Base-by-base conservation (phyloP, 176 grass and related monocot species). In the Miscanthus lutarioriparius region DNA sequence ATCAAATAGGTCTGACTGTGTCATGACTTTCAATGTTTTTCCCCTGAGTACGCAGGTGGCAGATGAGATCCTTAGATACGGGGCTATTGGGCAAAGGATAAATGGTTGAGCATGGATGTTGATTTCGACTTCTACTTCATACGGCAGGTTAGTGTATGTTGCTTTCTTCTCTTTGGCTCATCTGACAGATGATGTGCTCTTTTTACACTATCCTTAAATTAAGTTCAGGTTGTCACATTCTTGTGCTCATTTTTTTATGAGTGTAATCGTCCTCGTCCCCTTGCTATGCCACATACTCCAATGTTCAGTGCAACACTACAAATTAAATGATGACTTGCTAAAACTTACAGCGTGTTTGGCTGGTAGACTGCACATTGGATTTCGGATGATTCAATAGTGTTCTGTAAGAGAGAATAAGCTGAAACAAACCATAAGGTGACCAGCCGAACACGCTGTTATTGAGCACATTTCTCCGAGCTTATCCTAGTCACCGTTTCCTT, bases 61-160 rank as follows among this genome's bases (percentile, higher is more conserved):
- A 13, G 8, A n/a, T 84, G 19, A 82, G 39, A 47, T 68, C 16
- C 11, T 63, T 75, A 67, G 22, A 75, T n/a, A 68, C 64, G 67
- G 78, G 54, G 44, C 72, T 77, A 53, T 32, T 56, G 51, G 10
- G 27, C 64, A 54, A 64, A 78, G 41, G 14, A 48, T 41, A 74
- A 66, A 73, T 35, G 19, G 48, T 35, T 5, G 43, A 47, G 61
- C 27, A 38, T 64, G n/a, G 51, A 64, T 76, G 33, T 48, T 48
- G 64, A 54, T 53, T 86, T 72, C 82, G 78, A 71, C 71, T 36
- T 54, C 44, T 84, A 56, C 25, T 33, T 64, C 39, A 47, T 38
- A 73, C 2, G 22, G 27, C 58, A 47, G 79, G 79, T 74, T 74
- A 83, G 80, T 81, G 79, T 56, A 72, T 73, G 79, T 65, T 37